Evolutionary conservation across 441 rosid species (phyloP).

Genomic region (Jatropha multifida): DNA sequence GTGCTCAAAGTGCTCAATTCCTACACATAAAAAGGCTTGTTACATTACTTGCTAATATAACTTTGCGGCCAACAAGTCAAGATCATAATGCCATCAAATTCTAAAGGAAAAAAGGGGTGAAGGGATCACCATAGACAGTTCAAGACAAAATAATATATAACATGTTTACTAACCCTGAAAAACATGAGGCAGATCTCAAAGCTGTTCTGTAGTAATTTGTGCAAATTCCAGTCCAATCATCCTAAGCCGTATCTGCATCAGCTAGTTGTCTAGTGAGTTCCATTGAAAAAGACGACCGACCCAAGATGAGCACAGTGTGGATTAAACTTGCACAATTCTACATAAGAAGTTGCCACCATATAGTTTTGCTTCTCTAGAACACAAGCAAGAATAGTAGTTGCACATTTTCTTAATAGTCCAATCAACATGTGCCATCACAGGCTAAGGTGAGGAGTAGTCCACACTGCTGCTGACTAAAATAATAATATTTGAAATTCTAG

Average conservation of each 20-base stretch:
- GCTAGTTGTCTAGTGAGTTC: not conserved
- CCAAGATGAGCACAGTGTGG: not conserved
- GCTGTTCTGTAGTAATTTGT: not conserved
- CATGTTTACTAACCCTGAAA: not conserved
- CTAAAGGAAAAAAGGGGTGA: constrained; percentile 4
- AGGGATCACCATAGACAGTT: not conserved
- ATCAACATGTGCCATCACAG: not conserved
- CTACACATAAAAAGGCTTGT: not conserved
- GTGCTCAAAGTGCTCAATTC: not conserved
- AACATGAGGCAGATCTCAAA: not conserved
- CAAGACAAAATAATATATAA: not conserved
- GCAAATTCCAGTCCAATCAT: not conserved
- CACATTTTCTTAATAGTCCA: not conserved
- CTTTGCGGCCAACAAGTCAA: not conserved
- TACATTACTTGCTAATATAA: not conserved
- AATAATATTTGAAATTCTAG: not conserved
- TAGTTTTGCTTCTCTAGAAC: not conserved
- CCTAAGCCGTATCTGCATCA: not conserved
- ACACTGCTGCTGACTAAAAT: not conserved
- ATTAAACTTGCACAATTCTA: constrained; percentile 1
- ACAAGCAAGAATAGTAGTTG: not conserved
- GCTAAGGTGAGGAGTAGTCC: not conserved
- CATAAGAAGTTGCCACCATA: not conserved
- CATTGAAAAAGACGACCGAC: not conserved
- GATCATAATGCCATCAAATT: not conserved